Evolutionary conservation across 2,329 filamentous ascomycete species (phyloP).

Genomic region (Colletotrichum viniferum): DNA sequence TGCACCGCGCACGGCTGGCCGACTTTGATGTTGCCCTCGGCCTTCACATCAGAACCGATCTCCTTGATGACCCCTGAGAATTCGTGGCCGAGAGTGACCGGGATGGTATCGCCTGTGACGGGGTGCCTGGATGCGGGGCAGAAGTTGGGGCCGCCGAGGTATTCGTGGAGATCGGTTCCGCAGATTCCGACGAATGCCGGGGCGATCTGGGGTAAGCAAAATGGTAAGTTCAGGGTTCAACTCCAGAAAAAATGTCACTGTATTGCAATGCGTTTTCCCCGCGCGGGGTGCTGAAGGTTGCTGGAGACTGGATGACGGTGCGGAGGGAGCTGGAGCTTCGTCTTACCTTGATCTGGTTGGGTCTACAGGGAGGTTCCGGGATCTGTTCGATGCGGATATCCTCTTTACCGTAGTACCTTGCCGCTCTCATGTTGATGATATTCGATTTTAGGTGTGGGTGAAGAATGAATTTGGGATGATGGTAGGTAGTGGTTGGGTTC

Average conservation of each 20-base stretch:
- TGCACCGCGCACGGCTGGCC: constrained; percentile 62
- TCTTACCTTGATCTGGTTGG: constrained; percentile 49
- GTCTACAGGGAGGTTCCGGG: constrained; percentile 47
- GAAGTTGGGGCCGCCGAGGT: constrained; percentile 31
- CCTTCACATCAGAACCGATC: constrained; percentile 31
- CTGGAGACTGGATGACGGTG: neutral
- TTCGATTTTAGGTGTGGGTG: neutral
- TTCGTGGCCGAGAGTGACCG: constrained; percentile 67
- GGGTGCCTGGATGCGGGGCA: constrained; percentile 51
- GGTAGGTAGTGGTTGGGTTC: neutral
- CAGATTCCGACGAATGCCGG: constrained; percentile 38
- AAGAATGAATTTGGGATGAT: neutral
- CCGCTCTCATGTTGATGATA: constrained; percentile 50
- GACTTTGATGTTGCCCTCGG: constrained; percentile 38
- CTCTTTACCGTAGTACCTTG: constrained; percentile 58
- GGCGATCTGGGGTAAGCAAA: constrained; percentile 21
- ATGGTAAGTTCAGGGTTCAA: neutral
- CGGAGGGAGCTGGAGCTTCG: neutral
- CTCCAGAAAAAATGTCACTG: neutral
- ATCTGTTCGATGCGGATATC: constrained; percentile 60
- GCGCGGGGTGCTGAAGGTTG: neutral
- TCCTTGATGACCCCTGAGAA: constrained; percentile 65
- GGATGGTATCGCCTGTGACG: constrained; percentile 58
- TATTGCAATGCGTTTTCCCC: neutral
- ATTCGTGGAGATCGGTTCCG: constrained; percentile 38